phyloP scores from a whole-genome alignment of 2,329 filamentous ascomycete species.

The Ophiostoma sp. region DNA sequence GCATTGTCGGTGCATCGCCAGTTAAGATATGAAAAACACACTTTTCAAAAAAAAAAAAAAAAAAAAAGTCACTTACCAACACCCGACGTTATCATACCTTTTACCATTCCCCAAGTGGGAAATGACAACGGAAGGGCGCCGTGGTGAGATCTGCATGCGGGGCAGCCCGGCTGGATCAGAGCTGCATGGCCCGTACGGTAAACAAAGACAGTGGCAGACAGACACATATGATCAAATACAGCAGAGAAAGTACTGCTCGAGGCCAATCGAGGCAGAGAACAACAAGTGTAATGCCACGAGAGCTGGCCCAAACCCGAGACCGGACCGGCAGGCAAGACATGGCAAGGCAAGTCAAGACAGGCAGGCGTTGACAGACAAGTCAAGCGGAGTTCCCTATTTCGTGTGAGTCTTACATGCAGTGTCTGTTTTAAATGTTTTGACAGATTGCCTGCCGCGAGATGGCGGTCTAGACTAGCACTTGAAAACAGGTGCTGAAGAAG shows the following conservation, averaged over 20 bases:
- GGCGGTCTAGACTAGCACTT: not conserved
- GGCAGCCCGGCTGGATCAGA: not conserved
- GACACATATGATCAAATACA: not conserved
- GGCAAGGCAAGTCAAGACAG: not conserved
- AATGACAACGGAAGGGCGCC: constrained; percentile 14
- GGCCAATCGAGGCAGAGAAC: not conserved
- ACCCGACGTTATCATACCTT: not conserved
- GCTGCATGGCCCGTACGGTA: not conserved
- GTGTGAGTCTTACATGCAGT: not conserved
- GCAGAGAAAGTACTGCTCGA: not conserved
- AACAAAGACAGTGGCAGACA: not conserved
- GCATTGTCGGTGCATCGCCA: too few species aligned
- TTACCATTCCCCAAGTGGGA: not conserved
- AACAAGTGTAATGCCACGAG: not conserved
- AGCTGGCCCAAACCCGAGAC: not conserved
- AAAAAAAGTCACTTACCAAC: not conserved
- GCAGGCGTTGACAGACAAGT: not conserved
- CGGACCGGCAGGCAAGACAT: not conserved
- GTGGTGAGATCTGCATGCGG: constrained; percentile 6
- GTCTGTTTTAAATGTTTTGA: not conserved
- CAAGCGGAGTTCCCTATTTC: not conserved
- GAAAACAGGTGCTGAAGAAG: not conserved
- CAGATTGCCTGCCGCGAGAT: not conserved
- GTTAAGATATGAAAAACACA: not conserved
- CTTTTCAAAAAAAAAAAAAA: not conserved